A percentile compares a stretch with the other conserved stretches of the same genome.
phyloP scores from a whole-genome alignment of 2,329 filamentous ascomycete genomes.

The Fusarium fracticaudum region DNA sequence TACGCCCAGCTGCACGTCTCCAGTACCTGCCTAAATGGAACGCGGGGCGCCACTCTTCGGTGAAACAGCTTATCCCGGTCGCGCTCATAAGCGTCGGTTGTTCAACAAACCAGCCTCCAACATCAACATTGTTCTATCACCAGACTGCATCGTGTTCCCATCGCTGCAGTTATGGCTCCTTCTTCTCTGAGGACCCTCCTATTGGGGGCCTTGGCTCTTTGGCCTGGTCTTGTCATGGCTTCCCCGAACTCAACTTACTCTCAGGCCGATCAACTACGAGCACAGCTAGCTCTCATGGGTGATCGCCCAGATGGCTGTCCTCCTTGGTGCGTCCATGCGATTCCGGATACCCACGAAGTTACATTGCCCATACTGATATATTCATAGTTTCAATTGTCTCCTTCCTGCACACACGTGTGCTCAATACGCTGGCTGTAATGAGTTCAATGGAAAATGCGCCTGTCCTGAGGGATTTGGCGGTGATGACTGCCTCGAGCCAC shows the following conservation, averaged over 20 bases:
- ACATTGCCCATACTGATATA: conserved; percentile 14
- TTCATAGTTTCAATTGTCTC: conserved; percentile 91
- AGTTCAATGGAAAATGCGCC: conserved; percentile 89
- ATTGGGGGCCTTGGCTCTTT: conserved; percentile 51
- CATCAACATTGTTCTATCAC: conserved; percentile 28
- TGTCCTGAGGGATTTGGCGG: conserved; percentile 94
- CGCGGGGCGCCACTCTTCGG: conserved; percentile 42
- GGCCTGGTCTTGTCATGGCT: conserved; percentile 53
- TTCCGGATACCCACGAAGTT: neutral
- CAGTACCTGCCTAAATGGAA: conserved; percentile 37
- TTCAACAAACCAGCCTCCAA: conserved; percentile 24
- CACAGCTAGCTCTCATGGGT: conserved; percentile 75
- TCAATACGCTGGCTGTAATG: conserved; percentile 90
- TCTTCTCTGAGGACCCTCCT: conserved; percentile 51
- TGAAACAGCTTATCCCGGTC: conserved; percentile 40
- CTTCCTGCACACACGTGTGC: conserved; percentile 90
- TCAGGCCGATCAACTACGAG: conserved; percentile 67
- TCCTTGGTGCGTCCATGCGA: conserved; percentile 66
- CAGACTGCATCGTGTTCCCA: conserved; percentile 31
- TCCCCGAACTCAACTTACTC: conserved; percentile 67
- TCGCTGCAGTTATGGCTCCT: conserved; percentile 53
- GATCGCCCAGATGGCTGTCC: conserved; percentile 81
- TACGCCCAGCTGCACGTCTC: conserved; percentile 3
- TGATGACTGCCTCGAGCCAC: conserved; percentile 88
- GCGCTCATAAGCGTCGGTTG: conserved; percentile 23